These are phyloP conservation scores for Wallacemonas rigidus DNA, from an alignment of 208 protist genomes.

Conservation along the genomic window DNA sequence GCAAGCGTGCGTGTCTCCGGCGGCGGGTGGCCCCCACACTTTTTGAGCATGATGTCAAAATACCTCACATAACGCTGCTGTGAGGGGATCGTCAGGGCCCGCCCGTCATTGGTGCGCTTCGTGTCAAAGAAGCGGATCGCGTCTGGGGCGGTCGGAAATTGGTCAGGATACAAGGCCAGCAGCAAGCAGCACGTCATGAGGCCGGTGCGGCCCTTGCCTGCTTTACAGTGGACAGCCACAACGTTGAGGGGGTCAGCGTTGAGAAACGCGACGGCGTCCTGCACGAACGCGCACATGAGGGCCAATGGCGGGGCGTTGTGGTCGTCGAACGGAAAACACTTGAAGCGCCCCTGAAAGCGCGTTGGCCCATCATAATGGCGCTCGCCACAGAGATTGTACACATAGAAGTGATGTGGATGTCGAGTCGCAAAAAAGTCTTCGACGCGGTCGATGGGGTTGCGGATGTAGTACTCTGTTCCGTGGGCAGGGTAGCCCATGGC, in stretches of 20 bases:
- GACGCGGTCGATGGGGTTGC: constrained; percentile 94
- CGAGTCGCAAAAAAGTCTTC: constrained; percentile 90
- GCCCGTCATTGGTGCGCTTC: constrained; percentile 59
- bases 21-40: constrained; percentile 27
- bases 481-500: constrained; percentile 94
- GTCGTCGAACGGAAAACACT: constrained; percentile 93
- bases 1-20: constrained; percentile 1
- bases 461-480: constrained; percentile 89
- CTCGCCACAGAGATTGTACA: constrained; percentile 94
- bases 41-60: constrained; percentile 32
- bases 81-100: constrained; percentile 88
- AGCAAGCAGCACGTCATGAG: constrained; percentile 92
- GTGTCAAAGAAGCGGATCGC: constrained; percentile 70
- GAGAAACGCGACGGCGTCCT: constrained; percentile 60
- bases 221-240: constrained; percentile 95
- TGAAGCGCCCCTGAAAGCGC: constrained; percentile 58
- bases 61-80: constrained; percentile 66
- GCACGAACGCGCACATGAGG: constrained; percentile 79
- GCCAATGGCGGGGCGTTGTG: constrained; percentile 92
- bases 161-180: constrained; percentile 32
- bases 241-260: constrained; percentile 71
- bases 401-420: constrained; percentile 87
- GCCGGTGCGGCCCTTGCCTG: constrained; percentile 97
- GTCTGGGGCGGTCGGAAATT: constrained; percentile 37
- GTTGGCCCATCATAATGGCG: constrained; percentile 73